Evolutionary conservation across 768 basidiomycete species (phyloP).

Genomic region (Podaxis sp.): DNA sequence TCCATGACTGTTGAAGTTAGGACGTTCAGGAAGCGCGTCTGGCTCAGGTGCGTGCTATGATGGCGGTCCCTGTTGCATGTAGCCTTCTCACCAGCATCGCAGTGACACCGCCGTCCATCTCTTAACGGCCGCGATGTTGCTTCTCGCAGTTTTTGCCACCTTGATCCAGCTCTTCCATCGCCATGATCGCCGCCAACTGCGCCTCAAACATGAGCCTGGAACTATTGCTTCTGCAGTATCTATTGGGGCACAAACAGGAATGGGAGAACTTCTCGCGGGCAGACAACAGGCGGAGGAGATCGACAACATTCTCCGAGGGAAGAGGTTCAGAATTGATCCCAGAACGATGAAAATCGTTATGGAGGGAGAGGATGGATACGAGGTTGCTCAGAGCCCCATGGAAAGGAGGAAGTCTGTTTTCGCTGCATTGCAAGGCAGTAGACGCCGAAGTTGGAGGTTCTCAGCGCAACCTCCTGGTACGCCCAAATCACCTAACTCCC

Average conservation of each 20-base stretch:
- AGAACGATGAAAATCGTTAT: constrained; percentile 50
- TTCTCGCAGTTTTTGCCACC: constrained; percentile 41
- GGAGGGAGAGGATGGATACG: constrained; percentile 51
- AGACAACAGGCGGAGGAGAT: constrained; percentile 40
- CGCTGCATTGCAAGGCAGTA: constrained; percentile 25
- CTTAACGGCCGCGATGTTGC: constrained; percentile 37
- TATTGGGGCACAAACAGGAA: constrained; percentile 49
- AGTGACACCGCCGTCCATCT: constrained; percentile 45
- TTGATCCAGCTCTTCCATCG: constrained; percentile 49
- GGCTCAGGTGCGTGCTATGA: constrained; percentile 38
- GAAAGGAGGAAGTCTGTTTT: constrained; percentile 27
- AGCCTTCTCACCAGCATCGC: background rate
- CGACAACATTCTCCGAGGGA: constrained; percentile 36
- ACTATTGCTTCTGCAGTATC: constrained; percentile 58
- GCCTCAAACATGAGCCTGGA: constrained; percentile 46
- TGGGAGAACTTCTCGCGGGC: constrained; percentile 43
- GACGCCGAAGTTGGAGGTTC: background rate
- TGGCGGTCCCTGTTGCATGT: background rate
- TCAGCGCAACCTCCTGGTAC: constrained; percentile 1
- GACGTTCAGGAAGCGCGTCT: constrained; percentile 45
- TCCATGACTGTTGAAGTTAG: constrained; percentile 39
- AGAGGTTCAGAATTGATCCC: constrained; percentile 51
- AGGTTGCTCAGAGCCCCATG: constrained; percentile 32
- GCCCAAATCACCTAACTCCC: constrained; percentile 5
- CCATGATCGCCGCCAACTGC: constrained; percentile 39